phyloP scores from a whole-genome alignment of 768 basidiomycete genomes.

The Naganishia onofrii region DNA sequence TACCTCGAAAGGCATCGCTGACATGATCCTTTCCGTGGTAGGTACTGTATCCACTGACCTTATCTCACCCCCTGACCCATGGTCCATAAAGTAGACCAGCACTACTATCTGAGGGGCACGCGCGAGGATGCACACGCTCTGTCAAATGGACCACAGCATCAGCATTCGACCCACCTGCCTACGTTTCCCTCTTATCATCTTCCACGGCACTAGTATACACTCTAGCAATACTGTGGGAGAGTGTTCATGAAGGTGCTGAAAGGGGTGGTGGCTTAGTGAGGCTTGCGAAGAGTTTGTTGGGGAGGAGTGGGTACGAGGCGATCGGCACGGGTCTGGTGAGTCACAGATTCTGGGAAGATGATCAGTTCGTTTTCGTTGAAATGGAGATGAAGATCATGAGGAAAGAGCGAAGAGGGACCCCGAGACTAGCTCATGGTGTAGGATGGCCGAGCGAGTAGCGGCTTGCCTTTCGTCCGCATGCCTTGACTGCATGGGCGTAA shows the following conservation, averaged over 20 bases:
- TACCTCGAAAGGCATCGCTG: background rate
- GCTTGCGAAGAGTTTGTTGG: constrained; percentile 58
- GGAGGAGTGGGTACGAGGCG: constrained; percentile 61
- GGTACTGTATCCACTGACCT: too few relatives aligned
- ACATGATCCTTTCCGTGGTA: too few relatives aligned
- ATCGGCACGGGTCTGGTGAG: constrained; percentile 89
- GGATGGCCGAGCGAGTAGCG: too few relatives aligned
- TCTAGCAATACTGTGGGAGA: constrained; percentile 82
- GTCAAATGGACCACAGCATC: constrained; percentile 84
- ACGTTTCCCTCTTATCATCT: constrained; percentile 65
- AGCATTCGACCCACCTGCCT: constrained; percentile 73
- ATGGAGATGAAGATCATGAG: too few relatives aligned
- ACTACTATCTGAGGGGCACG: constrained; percentile 81
- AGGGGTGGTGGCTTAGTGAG: constrained; percentile 60
- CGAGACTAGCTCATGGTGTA: too few relatives aligned
- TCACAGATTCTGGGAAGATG: constrained; percentile 16
- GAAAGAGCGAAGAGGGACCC: too few relatives aligned
- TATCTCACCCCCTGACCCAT: too few relatives aligned
- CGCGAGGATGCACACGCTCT: constrained; percentile 71
- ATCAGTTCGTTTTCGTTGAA: too few relatives aligned
- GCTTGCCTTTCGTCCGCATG: too few relatives aligned
- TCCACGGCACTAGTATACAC: constrained; percentile 86
- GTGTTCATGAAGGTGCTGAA: constrained; percentile 75
- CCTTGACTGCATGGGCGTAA: too few relatives aligned
- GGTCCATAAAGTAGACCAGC: constrained; percentile 86